Base-by-base conservation (phyloP, 306 rosid genomes). In the Begonia fuchsioides region DNA sequence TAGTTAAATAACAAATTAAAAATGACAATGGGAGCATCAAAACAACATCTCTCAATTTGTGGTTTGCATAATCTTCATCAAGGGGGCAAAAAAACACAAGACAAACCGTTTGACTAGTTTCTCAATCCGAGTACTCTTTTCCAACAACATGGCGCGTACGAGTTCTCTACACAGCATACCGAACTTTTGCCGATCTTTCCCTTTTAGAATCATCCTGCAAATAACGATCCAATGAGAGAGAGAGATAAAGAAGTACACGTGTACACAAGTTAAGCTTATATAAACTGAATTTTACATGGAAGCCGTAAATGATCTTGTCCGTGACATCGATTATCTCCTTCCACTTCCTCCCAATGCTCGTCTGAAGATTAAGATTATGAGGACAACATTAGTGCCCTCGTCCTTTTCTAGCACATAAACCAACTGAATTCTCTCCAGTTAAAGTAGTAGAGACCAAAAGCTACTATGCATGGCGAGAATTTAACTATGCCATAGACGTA, bases 321-420 rank as follows among this genome's bases (percentile, higher is more conserved):
- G 57, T 61, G 18, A 66, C 58, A 50, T 82, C 94, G 13, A 82
- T 65, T 62, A 86, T 64, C 71, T 86, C 90, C 83, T 82, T 86
- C 96, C 94, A 86, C 74, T 82, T 86, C 71, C 90, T 79, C 58
- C 96, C 98, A 4, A 92, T 86, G 75, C 86, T 47, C 87, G 77
- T 86, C 98, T 92, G 74, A 72, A 79, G 11, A 50, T 51, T 17
- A 55, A 32, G 45, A 48, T 39, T 54, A 43, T 38, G 54, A 3
- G 15, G n/a, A 53, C 14, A 13, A 67, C 12, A 59, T 38, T 58
- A 13, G 39, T 64, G 12, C 39, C 57, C n/a, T n/a, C n/a, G n/a
- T n/a, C n/a, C n/a, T n/a, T n/a, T n/a, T n/a, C n/a, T n/a, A n/a
- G n/a, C n/a, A n/a, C n/a, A n/a, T n/a, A n/a, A n/a, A n/a, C 32